Percentiles rank a stretch among this genome's conserved stretches.
Evolutionary conservation across 441 rosid species (phyloP).

Genomic region (Caryocar brasiliense): DNA sequence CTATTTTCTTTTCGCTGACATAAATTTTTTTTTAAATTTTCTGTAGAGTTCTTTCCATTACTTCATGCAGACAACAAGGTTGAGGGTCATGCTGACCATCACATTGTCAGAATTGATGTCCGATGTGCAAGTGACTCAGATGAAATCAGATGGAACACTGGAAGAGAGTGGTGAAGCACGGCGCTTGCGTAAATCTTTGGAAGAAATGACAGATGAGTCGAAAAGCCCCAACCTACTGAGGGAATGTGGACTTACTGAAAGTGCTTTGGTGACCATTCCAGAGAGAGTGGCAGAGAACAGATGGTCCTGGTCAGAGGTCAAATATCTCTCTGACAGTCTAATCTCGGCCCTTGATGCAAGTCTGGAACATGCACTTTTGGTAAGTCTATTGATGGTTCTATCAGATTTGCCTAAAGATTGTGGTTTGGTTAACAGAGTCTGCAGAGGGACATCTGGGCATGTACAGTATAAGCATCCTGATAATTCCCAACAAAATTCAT

Average conservation of each 20-base stretch:
- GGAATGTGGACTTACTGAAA: constrained; percentile 82
- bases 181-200: constrained; percentile 79
- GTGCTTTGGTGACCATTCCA: constrained; percentile 45
- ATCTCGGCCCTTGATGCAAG: constrained; percentile 95
- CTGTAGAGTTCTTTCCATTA: constrained; percentile 82
- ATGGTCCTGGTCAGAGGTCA: constrained; percentile 91
- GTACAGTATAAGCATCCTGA: too few relatives aligned
- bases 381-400: constrained; percentile 36
- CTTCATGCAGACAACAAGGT: constrained; percentile 87
- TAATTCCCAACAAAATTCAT: too few relatives aligned
- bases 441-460: too few relatives aligned
- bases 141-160: constrained; percentile 84
- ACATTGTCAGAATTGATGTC: constrained; percentile 97
- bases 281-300: constrained; percentile 52
- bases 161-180: constrained; percentile 98
- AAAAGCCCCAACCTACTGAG: constrained; percentile 51
- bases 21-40: constrained; percentile 17
- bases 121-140: constrained; percentile 93
- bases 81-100: constrained; percentile 93
- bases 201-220: constrained; percentile 88
- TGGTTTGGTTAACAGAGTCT: too few relatives aligned
- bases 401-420: too few relatives aligned
- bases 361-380: constrained; percentile 93
- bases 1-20: constrained; percentile 9
- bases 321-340: constrained; percentile 70